Evolutionary conservation across 169 alveolate genomes (phyloP).

Genomic region (Ichthyophthirius multifiliis): DNA sequence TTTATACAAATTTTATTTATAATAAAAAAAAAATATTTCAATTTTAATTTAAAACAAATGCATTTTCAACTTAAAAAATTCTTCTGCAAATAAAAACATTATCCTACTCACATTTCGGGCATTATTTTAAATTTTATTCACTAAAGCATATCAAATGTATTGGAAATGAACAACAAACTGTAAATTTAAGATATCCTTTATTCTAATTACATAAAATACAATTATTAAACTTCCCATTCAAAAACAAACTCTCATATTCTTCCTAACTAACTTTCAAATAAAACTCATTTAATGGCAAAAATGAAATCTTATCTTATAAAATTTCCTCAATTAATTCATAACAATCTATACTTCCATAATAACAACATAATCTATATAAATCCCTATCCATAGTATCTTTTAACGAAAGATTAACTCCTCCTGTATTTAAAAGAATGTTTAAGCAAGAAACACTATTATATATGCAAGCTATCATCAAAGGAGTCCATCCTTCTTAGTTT

Average conservation of each 20-base stretch:
- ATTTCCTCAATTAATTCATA: not conserved
- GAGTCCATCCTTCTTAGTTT: conserved; percentile 7
- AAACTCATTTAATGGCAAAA: not conserved
- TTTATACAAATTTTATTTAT: too few species aligned
- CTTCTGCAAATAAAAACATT: too few species aligned
- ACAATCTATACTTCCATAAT: not conserved
- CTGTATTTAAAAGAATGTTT: not conserved
- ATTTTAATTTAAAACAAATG: too few species aligned
- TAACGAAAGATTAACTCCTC: not conserved
- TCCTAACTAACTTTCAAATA: not conserved
- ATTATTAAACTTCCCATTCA: not conserved
- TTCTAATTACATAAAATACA: not conserved
- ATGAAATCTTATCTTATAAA: not conserved
- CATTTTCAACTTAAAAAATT: too few species aligned
- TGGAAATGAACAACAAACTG: not conserved
- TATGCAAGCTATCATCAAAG: not conserved
- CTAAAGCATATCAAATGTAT: not conserved
- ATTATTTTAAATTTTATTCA: not conserved
- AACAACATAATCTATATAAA: not conserved
- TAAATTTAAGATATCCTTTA: conserved; percentile 4
- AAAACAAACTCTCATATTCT: not conserved
- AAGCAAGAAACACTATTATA: not conserved
- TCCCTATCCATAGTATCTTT: not conserved
- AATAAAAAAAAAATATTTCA: too few species aligned
- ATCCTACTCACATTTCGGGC: not conserved